A percentile compares a stretch with the other conserved stretches of the same genome.
Evolutionary conservation across 2,329 filamentous ascomycete species (phyloP).

Genomic region (Trichoderma simmonsii): DNA sequence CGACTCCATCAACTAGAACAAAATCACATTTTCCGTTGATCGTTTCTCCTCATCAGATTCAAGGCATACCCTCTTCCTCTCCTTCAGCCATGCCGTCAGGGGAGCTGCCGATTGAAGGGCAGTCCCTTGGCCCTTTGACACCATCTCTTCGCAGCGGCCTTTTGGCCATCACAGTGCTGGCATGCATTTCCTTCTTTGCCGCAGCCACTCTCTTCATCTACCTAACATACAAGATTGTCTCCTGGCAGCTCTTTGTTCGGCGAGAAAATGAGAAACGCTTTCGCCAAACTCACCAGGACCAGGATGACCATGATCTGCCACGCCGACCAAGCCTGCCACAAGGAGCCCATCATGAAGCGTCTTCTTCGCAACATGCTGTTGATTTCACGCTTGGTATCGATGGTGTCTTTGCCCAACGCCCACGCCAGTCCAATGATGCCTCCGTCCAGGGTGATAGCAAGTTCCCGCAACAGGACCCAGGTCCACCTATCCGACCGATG

Average conservation of each 20-base stretch:
- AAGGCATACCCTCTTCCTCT: not conserved
- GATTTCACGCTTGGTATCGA: constrained; percentile 39
- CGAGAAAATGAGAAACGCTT: not conserved
- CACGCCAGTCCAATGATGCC: not conserved
- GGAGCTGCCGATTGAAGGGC: constrained; percentile 14
- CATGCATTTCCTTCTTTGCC: constrained; percentile 32
- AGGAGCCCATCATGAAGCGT: not conserved
- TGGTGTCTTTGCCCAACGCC: constrained; percentile 29
- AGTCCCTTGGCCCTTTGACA: constrained; percentile 26
- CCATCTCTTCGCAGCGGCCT: constrained; percentile 28
- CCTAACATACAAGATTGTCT: constrained; percentile 30
- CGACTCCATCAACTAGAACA: not conserved
- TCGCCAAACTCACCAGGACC: not conserved
- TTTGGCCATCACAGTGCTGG: constrained; percentile 30
- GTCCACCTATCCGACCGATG: constrained; percentile 20
- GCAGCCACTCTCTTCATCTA: constrained; percentile 32
- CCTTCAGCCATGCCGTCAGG: not conserved
- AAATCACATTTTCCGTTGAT: not conserved
- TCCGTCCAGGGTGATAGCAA: not conserved
- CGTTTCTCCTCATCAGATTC: not conserved
- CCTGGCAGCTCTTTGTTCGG: constrained; percentile 29
- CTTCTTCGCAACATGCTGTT: constrained; percentile 25
- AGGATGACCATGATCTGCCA: constrained; percentile 9
- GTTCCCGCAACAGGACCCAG: not conserved
- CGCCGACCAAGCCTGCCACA: constrained; percentile 12